phyloP scores from a whole-genome alignment of 2,329 filamentous ascomycete species.

The Ophiostoma angusticollis region DNA sequence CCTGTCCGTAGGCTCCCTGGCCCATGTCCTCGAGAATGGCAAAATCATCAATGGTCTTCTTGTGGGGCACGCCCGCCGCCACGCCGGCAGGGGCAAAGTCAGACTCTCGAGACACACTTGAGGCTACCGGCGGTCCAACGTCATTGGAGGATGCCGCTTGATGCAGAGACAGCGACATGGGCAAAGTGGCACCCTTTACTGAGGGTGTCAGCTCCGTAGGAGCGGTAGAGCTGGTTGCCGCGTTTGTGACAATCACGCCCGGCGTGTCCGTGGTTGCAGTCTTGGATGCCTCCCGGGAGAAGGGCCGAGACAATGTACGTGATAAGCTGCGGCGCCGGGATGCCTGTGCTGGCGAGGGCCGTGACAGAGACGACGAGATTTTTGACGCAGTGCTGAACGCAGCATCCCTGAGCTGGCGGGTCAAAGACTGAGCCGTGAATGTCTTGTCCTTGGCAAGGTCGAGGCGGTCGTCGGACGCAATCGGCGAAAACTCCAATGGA shows the following conservation, averaged over 20 bases:
- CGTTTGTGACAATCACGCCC: conserved; percentile 6
- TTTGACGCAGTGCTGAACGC: conserved; percentile 42
- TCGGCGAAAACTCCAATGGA: conserved; percentile 43
- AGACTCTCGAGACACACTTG: too few relatives aligned
- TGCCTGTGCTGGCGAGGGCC: conserved; percentile 3
- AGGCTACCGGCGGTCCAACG: too few relatives aligned
- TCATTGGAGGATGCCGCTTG: too few relatives aligned
- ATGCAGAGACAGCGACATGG: too few relatives aligned
- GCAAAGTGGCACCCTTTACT: not conserved
- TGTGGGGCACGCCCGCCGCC: conserved; percentile 29
- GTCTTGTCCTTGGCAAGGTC: conserved; percentile 23
- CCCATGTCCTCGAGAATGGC: conserved; percentile 95
- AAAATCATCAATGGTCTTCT: conserved; percentile 84
- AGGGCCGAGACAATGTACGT: too few relatives aligned
- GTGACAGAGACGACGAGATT: conserved; percentile 24
- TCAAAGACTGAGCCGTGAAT: conserved; percentile 35
- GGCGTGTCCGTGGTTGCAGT: conserved; percentile 9
- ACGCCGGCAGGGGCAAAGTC: too few relatives aligned
- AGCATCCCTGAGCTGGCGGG: conserved; percentile 44
- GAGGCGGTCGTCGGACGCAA: conserved; percentile 16
- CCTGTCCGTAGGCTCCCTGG: conserved; percentile 92
- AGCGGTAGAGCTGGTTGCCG: not conserved
- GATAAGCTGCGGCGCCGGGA: conserved; percentile 7
- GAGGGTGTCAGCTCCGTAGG: not conserved
- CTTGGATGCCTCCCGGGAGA: too few relatives aligned